Evolutionary conservation across 1,139 yeast genomes (phyloP).

Genomic region (Suhomyces choctaworum): DNA sequence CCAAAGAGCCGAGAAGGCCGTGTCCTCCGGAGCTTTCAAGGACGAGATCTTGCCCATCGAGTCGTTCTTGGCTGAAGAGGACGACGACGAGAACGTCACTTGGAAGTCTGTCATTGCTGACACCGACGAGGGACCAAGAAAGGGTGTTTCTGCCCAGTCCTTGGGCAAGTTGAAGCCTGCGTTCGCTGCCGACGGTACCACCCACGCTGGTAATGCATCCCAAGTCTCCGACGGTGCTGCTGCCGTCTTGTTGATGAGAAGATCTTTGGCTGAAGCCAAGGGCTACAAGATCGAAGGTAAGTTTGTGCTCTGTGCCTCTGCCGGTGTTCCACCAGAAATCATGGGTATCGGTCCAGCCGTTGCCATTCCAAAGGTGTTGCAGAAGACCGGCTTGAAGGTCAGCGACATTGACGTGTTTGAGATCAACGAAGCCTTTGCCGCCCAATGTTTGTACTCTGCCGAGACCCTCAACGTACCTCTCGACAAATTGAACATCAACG

Average conservation of each 20-base stretch:
- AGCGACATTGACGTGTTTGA: constrained; percentile 76
- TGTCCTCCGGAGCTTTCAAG: constrained; percentile 67
- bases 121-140: constrained; percentile 90
- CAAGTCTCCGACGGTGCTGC: constrained; percentile 97
- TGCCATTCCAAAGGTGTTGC: constrained; percentile 82
- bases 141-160: constrained; percentile 77
- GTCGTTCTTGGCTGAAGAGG: constrained; percentile 51
- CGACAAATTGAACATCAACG: constrained; percentile 81
- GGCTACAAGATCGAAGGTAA: constrained; percentile 70
- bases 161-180: constrained; percentile 81
- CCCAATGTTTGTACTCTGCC: constrained; percentile 82
- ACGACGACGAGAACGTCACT: constrained; percentile 47
- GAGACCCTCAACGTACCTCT: constrained; percentile 63
- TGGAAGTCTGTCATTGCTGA: constrained; percentile 51
- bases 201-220: constrained; percentile 96
- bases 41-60: constrained; percentile 85
- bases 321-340: constrained; percentile 94
- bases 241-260: constrained; percentile 79
- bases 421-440: constrained; percentile 95
- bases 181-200: constrained; percentile 77
- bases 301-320: constrained; percentile 71
- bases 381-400: constrained; percentile 60
- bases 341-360: constrained; percentile 98
- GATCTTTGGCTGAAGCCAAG: constrained; percentile 79
- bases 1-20: constrained; percentile 76